phyloP scores from a whole-genome alignment of 106 monocot species.

The Platanthera zijinensis region DNA sequence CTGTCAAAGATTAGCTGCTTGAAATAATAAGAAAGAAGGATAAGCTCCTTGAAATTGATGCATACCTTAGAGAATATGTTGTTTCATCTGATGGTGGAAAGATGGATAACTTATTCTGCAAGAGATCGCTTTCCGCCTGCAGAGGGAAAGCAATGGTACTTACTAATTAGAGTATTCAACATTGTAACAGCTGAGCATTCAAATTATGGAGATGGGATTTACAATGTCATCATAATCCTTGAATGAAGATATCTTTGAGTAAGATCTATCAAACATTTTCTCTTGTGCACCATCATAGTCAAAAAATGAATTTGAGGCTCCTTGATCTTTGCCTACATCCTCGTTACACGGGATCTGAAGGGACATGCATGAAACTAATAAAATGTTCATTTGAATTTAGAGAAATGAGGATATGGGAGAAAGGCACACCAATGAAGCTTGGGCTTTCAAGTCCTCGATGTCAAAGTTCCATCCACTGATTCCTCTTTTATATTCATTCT shows the following conservation, averaged over 20 bases:
- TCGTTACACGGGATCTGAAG: conserved; percentile 20
- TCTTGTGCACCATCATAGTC: conserved; percentile 36
- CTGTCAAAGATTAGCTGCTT: conserved; percentile 4
- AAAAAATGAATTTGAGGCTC: conserved; percentile 29
- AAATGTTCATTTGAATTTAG: not conserved
- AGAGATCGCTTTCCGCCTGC: conserved; percentile 26
- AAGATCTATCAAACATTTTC: conserved; percentile 3
- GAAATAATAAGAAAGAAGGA: not conserved
- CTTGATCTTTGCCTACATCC: conserved; percentile 24
- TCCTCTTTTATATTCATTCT: conserved; percentile 76
- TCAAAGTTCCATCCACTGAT: conserved; percentile 85
- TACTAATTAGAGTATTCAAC: not conserved
- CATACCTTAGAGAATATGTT: conserved; percentile 17
- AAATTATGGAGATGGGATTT: not conserved
- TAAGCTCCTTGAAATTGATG: not conserved
- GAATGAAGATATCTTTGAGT: conserved; percentile 1
- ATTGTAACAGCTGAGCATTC: not conserved
- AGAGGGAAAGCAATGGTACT: not conserved
- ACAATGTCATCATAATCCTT: conserved; percentile 5
- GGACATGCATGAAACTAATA: not conserved
- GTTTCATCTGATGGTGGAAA: conserved; percentile 21
- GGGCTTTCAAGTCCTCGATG: conserved; percentile 57
- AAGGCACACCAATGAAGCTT: conserved; percentile 48
- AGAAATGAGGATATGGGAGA: not conserved
- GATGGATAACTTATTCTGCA: conserved; percentile 9